phyloP scores from a whole-genome alignment of 129 eudicot genomes.

The Flaveria sonorensis region DNA sequence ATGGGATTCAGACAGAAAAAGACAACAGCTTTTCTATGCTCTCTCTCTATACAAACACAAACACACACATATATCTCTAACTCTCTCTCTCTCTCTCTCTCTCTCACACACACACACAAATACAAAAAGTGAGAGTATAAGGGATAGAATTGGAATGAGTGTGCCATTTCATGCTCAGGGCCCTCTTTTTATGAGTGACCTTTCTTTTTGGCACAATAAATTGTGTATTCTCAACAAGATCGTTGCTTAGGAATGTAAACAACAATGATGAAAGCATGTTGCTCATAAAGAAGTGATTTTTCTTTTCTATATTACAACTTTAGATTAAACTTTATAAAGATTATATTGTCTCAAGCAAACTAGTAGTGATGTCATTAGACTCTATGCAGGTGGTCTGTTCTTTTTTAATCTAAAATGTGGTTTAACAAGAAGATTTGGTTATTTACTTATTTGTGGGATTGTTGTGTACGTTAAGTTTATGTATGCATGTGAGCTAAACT shows the following conservation, averaged over 20 bases:
- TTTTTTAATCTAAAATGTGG: background rate
- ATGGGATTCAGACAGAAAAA: conserved; percentile 20
- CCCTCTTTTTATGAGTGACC: conserved; percentile 37
- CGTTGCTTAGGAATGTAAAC: conserved; percentile 41
- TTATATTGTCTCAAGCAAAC: conserved; percentile 12
- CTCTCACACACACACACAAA: conserved; percentile 19
- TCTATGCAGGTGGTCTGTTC: background rate
- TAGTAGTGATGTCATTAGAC: background rate
- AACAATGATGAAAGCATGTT: conserved; percentile 44
- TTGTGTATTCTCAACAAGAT: conserved; percentile 36
- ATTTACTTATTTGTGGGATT: background rate
- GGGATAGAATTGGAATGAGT: conserved; percentile 38
- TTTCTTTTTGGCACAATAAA: conserved; percentile 35
- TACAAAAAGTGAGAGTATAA: conserved; percentile 31
- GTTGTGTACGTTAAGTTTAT: background rate
- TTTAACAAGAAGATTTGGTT: background rate
- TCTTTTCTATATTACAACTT: conserved; percentile 6
- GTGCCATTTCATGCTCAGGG: conserved; percentile 44
- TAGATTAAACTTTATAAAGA: conserved; percentile 5
- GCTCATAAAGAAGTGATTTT: conserved; percentile 16
- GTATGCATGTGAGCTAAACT: no score
- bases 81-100: background rate
- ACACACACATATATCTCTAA: conserved; percentile 9
- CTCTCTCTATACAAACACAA: conserved; percentile 24
- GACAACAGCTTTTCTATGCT: conserved; percentile 22